phyloP scores from a whole-genome alignment of 192 early-diverging fungal species.

The Coemansia sp. region DNA sequence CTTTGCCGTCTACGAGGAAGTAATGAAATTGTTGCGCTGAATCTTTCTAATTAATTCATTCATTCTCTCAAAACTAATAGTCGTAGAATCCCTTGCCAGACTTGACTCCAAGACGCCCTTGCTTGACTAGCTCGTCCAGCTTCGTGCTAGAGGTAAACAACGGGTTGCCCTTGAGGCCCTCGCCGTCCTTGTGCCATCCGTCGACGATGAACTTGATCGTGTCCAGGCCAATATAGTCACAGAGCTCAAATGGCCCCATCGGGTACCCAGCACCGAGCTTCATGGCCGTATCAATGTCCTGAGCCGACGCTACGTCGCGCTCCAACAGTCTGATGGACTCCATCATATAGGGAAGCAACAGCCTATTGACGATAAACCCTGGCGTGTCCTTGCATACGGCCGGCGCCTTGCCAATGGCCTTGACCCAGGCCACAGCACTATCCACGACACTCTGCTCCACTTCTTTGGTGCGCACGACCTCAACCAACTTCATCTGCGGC shows the following conservation, averaged over 20 bases:
- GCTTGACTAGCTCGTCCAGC: slow-evolving; percentile 73
- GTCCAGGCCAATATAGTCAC: slow-evolving; percentile 83
- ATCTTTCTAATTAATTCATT: neutral
- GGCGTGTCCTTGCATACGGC: slow-evolving; percentile 97
- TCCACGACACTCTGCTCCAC: slow-evolving; percentile 66
- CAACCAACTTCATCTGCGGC: slow-evolving; percentile 98
- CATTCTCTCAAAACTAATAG: slow-evolving; percentile 51
- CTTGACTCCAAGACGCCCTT: slow-evolving; percentile 85
- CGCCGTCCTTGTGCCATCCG: slow-evolving; percentile 87
- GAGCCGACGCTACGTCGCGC: slow-evolving; percentile 79
- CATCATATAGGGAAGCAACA: slow-evolving; percentile 96
- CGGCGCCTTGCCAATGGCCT: slow-evolving; percentile 81
- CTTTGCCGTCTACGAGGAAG: slow-evolving; percentile 57
- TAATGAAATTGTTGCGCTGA: slow-evolving; percentile 41
- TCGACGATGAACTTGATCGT: slow-evolving; percentile 96
- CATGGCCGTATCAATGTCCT: slow-evolving; percentile 96
- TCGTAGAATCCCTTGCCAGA: slow-evolving; percentile 84
- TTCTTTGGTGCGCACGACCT: slow-evolving; percentile 79
- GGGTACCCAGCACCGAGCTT: slow-evolving; percentile 96
- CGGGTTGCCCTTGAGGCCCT: slow-evolving; percentile 72
- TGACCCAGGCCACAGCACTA: slow-evolving; percentile 67
- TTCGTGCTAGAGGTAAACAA: slow-evolving; percentile 72
- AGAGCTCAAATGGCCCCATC: slow-evolving; percentile 80
- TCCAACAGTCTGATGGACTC: slow-evolving; percentile 93
- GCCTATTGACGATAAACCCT: slow-evolving; percentile 96